Evolutionary conservation across 78 protist genomes (phyloP), one percentile per base, ranked within the genome.

Genomic region (Polysphondylium violaceum): DNA sequence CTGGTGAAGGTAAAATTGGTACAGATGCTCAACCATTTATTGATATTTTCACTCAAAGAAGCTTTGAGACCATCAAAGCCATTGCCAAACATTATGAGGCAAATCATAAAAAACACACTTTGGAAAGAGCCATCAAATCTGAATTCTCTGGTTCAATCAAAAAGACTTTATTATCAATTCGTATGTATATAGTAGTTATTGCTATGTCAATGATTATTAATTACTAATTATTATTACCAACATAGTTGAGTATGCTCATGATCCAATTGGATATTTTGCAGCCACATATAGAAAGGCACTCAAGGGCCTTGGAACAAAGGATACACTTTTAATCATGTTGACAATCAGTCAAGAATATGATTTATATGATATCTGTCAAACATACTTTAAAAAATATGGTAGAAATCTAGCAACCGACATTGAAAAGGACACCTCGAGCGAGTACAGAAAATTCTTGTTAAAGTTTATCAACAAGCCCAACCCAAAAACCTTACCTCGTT

Each of bases 1-100:
- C 85, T 23, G 85, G 69, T 25, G 85, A 75, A 41, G 69, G 69
- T n/a, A 75, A 75, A 56, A 55, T 58, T 36, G 85, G 67, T n/a
- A 75, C 85, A 6, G 85, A 75, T 56, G 81, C 51, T 17, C 51
- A 74, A 58, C 31, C 29, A 35, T 75, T 75, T 41, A 59, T 75
- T 56, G 36, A 75, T 25, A 75, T 75, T 36, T 41, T 75, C 2
- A 33, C 85, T 27, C 16, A 19, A 9, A 21, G 85, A 16, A 59
- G 38, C 33, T 75, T 29, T 25, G 47, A 14, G 2, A 47, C 35
- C 2, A 75, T 75, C 36, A 55, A 41, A 27, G 85, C 55, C 29
- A 21, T 75, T 36, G 69, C 69, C 60, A 56, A 56, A 43, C 23
- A 53, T 55, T 75, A 75, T 40, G 72, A 56, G 25, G 38, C 51